Evolutionary conservation across 2,329 filamentous ascomycete genomes (phyloP).

Genomic region (Pseudogymnoascus sp.): DNA sequence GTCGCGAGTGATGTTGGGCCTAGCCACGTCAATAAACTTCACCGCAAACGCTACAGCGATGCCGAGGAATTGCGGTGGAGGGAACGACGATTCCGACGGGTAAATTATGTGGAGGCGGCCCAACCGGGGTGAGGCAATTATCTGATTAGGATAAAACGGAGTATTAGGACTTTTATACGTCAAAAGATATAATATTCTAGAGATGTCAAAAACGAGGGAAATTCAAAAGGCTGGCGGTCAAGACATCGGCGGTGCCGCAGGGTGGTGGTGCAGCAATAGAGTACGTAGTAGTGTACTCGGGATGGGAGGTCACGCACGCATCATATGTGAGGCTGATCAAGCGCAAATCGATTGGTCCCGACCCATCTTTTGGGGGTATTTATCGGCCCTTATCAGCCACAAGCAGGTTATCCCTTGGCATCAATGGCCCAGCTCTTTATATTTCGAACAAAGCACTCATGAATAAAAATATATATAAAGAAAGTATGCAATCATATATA

Average conservation of each 20-base stretch:
- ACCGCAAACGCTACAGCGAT: not conserved
- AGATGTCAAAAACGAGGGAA: not conserved
- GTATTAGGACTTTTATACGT: conserved; percentile 5
- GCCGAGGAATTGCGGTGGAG: conserved; percentile 5
- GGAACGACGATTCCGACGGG: not conserved
- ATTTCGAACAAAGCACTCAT: not conserved
- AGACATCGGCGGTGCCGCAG: not conserved
- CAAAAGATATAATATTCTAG: not conserved
- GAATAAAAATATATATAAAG: not conserved
- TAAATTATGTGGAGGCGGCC: not conserved
- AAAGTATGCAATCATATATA: not conserved
- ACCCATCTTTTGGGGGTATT: conserved; percentile 4
- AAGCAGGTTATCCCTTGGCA: not conserved
- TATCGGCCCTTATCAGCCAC: conserved; percentile 6
- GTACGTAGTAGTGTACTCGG: conserved; percentile 5
- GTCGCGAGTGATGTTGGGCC: not conserved
- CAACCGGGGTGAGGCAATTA: not conserved
- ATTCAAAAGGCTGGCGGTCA: conserved; percentile 1
- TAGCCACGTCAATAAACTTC: not conserved
- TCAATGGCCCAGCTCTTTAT: not conserved
- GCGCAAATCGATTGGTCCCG: conserved; percentile 6
- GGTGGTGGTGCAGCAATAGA: not conserved
- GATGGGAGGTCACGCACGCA: conserved; percentile 7
- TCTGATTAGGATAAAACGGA: not conserved
- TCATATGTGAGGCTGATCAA: conserved; percentile 7